Percentiles rank a stretch among this genome's conserved stretches.
Evolutionary conservation across 495 filamentous ascomycete species (phyloP).

Genomic region (Lasiosphaeria miniovina): DNA sequence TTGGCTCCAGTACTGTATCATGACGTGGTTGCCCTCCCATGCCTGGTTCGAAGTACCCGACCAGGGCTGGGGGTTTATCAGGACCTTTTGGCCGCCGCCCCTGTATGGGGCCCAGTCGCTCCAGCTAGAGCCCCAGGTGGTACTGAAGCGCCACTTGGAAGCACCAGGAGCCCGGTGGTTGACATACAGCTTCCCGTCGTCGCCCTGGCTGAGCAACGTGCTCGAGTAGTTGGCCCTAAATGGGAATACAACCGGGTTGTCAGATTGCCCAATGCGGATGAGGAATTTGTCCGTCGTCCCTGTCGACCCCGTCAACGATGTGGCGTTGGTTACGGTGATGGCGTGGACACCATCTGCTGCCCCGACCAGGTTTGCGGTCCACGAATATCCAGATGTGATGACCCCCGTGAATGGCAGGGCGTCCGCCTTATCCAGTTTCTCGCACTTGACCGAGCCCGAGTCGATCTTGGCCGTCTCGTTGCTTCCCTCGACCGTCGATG

Average conservation of each 20-base stretch:
- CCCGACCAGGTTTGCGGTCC: constrained; percentile 42
- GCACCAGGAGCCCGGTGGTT: constrained; percentile 62
- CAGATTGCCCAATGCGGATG: constrained; percentile 44
- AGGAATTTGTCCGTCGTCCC: constrained; percentile 49
- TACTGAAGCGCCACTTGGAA: constrained; percentile 59
- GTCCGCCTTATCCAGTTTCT: constrained; percentile 37
- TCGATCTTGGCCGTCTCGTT: constrained; percentile 16
- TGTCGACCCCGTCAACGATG: constrained; percentile 38
- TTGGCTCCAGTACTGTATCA: constrained; percentile 64
- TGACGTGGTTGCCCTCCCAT: constrained; percentile 65
- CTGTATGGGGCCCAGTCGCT: constrained; percentile 57
- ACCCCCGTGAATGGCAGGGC: constrained; percentile 30
- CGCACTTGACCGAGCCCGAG: constrained; percentile 31
- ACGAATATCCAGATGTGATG: constrained; percentile 1
- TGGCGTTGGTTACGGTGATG: constrained; percentile 60
- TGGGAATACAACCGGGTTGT: constrained; percentile 59
- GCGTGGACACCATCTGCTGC: constrained; percentile 57
- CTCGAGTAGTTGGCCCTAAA: constrained; percentile 56
- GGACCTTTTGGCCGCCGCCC: constrained; percentile 40
- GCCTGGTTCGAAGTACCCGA: constrained; percentile 56
- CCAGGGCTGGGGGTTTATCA: constrained; percentile 53
- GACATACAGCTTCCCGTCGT: constrained; percentile 43
- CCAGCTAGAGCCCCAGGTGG: constrained; percentile 61
- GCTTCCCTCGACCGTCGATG: constrained; percentile 48
- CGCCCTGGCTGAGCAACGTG: constrained; percentile 41